Base-by-base conservation (phyloP, 164 flowering plant species). In the Kalanchoe fedtschenkoi region DNA sequence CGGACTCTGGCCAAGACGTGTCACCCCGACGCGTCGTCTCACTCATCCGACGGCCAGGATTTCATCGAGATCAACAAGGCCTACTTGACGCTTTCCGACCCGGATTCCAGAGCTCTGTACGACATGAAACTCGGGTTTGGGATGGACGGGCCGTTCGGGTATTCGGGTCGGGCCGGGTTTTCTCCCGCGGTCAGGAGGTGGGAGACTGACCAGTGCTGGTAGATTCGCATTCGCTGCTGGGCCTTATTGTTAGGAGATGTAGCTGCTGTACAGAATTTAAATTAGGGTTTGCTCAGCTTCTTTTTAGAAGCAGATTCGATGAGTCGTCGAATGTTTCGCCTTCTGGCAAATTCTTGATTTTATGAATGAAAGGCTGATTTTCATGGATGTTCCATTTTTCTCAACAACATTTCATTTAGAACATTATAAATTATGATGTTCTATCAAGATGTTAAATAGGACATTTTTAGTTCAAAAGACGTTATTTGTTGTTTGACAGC, bases 71-170 rank as follows among this genome's bases (percentile, higher is more conserved):
- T 91, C 33, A 82, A 75, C 68, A 72, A 77, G 37, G 96, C 97
- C 8, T 91, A 91, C 65, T 70, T 71, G 6, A 91, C 91, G 60
- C 80, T 91, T 1, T 83, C 93, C 16, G 96, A 91, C 78, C 97
- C 93, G 17, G 55, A 70, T 21, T 76, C 88, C 5, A 77, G 89
- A 62, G 83, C 85, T 9, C 10, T 68, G 26, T 91, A 88, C 64
- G 88, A 83, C 58, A 58, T 33, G 61, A 34, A 58, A 5, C 24
- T 33, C 24, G 38, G 61, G 3, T 17, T n/a, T 16, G 60, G 30
- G 30, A 26, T 9, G 5, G 17, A 22, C 22, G 53, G 53, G n/a
- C 1, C 55, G 11, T 22, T 10, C 7, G 17, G 32, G 17, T 29
- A 26, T 10, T 14, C 16, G 28, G 15, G 61, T 22, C 60, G 60